Percentiles rank a stretch among this genome's conserved stretches.
Conservation (phyloP, 345 rosid genomes). For the Euphorbia tirucalli region DNA sequence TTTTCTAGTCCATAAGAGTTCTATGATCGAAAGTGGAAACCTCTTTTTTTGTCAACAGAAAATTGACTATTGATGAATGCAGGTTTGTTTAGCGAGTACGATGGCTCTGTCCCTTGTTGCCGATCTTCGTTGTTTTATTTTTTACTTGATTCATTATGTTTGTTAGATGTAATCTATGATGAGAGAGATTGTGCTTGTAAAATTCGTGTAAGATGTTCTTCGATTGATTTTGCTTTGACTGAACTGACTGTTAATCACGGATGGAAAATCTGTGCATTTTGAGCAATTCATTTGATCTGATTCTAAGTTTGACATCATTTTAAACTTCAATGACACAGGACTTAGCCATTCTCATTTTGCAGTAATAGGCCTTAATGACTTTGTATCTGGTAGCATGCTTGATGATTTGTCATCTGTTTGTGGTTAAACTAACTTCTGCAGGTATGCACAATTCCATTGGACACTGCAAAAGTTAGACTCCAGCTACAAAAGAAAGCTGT, state of each 20-base stretch:
- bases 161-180: no score
- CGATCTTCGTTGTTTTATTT: no score
- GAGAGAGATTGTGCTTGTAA: background rate
- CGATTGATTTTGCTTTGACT: background rate
- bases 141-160: no score
- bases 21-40: background rate
- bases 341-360: background rate
- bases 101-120: background rate
- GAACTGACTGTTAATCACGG: background rate
- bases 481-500: slow-evolving; percentile 78
- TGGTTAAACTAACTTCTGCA: slow-evolving; percentile 33
- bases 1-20: background rate
- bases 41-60: no score
- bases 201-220: background rate
- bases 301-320: background rate
- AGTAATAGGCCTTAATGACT: background rate
- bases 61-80: background rate
- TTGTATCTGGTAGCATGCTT: slow-evolving; percentile 7
- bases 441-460: slow-evolving; percentile 88
- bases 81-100: background rate
- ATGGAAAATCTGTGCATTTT: background rate
- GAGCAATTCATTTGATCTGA: background rate
- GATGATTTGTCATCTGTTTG: background rate
- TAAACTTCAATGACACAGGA: background rate
- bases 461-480: slow-evolving; percentile 95